A percentile compares a stretch with the other conserved stretches of the same genome.
phyloP scores from a whole-genome alignment of 495 filamentous ascomycete species.

The Neurospora tetraspora region DNA sequence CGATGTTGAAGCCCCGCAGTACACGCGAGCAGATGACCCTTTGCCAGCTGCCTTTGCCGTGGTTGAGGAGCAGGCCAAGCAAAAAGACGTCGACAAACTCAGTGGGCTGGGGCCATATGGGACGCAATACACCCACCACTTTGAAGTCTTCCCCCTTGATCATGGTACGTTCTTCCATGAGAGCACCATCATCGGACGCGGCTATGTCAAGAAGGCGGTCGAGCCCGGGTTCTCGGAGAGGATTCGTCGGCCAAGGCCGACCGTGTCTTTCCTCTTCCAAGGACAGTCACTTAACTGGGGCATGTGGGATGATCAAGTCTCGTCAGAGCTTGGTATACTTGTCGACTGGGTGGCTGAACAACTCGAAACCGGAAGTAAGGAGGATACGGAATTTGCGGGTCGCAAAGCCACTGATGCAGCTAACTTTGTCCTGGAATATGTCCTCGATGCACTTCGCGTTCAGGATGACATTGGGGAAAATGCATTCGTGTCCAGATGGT shows the following conservation, averaged over 20 bases:
- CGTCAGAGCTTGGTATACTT: slow-evolving; percentile 53
- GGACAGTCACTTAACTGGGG: slow-evolving; percentile 52
- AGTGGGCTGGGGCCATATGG: slow-evolving; percentile 49
- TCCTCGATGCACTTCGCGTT: slow-evolving; percentile 29
- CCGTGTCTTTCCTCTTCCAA: slow-evolving; percentile 33
- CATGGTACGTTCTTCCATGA: slow-evolving; percentile 66
- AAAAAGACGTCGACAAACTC: slow-evolving; percentile 30
- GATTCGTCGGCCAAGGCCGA: slow-evolving; percentile 17
- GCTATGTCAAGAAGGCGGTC: slow-evolving; percentile 47
- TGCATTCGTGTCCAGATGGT: slow-evolving; percentile 33
- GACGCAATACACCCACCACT: slow-evolving; percentile 62
- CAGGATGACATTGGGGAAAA: slow-evolving; percentile 16
- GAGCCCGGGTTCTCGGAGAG: slow-evolving; percentile 20
- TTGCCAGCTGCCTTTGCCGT: slow-evolving; percentile 19
- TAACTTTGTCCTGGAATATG: slow-evolving; percentile 32
- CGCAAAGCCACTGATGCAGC: slow-evolving; percentile 18
- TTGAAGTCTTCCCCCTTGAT: slow-evolving; percentile 58
- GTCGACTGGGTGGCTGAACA: slow-evolving; percentile 47
- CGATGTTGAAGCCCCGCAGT: slow-evolving; percentile 38
- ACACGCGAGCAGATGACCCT: slow-evolving; percentile 39
- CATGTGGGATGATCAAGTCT: slow-evolving; percentile 57
- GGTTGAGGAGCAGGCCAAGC: slow-evolving; percentile 11
- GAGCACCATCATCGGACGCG: slow-evolving; percentile 66
- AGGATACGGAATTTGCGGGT: not conserved
- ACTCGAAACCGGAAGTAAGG: slow-evolving; percentile 5